Conservation (phyloP, 1,284 basidiomycete species). For the Clitocybe nebularis region DNA sequence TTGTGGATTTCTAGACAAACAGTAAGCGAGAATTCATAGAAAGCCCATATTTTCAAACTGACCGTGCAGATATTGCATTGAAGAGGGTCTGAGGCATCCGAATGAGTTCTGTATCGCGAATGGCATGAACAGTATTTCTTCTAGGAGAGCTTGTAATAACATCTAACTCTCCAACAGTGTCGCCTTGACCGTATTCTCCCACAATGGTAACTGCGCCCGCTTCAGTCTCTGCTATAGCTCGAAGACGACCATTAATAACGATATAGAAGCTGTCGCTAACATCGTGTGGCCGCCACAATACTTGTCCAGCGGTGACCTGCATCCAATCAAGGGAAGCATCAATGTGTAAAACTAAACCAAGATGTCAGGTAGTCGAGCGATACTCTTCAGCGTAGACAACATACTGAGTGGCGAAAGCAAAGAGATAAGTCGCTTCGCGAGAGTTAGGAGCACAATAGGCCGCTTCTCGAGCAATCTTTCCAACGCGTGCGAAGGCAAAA, state of each 20-base stretch:
- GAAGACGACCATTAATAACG: constrained; percentile 94
- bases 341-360: constrained; percentile 83
- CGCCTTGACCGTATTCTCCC: constrained; percentile 93
- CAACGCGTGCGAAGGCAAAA: constrained; percentile 84
- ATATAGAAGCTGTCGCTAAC: constrained; percentile 95
- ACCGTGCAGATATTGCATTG: constrained; percentile 91
- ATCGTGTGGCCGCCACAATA: constrained; percentile 91
- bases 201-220: constrained; percentile 77
- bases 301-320: constrained; percentile 92
- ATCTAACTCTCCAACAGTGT: constrained; percentile 89
- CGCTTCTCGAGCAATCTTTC: constrained; percentile 89
- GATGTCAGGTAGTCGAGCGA: constrained; percentile 5
- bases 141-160: constrained; percentile 93
- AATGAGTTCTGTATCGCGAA: constrained; percentile 97
- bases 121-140: constrained; percentile 92
- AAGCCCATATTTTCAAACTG: constrained; percentile 17
- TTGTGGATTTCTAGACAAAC: constrained; percentile 75
- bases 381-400: too few species aligned
- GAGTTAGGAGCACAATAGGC: constrained; percentile 91
- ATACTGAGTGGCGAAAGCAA: constrained; percentile 87
- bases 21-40: not conserved
- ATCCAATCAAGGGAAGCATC: constrained; percentile 98
- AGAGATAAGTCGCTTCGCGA: constrained; percentile 95
- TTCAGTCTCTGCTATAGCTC: constrained; percentile 74
- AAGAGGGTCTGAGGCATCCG: constrained; percentile 97